Evolutionary conservation across 1,284 basidiomycete species (phyloP).

Genomic region (Porogramme epimiltina): DNA sequence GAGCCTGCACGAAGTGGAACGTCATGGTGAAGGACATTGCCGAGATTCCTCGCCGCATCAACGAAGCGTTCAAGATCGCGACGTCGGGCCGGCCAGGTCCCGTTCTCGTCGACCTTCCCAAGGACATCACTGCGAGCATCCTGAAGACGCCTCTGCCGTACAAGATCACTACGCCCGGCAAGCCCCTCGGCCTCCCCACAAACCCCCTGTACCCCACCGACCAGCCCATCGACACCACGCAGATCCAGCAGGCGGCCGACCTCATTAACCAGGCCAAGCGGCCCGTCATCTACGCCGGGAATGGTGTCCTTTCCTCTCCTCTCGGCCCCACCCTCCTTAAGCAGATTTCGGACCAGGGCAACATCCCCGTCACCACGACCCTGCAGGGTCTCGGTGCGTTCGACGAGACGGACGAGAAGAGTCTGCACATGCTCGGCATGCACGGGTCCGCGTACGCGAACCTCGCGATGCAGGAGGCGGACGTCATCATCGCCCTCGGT

Average conservation of each 20-base stretch:
- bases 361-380: conserved; percentile 97
- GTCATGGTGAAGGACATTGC: conserved; percentile 99
- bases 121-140: conserved; percentile 95
- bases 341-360: conserved; percentile 81
- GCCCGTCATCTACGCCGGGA: conserved; percentile 94
- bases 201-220: conserved; percentile 67
- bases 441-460: conserved; percentile 98
- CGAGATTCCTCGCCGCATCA: conserved; percentile 94
- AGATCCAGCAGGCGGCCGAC: conserved; percentile 83
- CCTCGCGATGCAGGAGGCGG: conserved; percentile 95
- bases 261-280: conserved; percentile 92
- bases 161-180: conserved; percentile 87
- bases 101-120: conserved; percentile 96
- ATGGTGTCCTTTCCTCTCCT: conserved; percentile 85
- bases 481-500: conserved; percentile 96
- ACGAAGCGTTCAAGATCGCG: conserved; percentile 99
- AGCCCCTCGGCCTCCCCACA: conserved; percentile 74
- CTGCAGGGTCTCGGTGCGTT: conserved; percentile 95
- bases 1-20: conserved; percentile 99
- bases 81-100: conserved; percentile 96
- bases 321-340: conserved; percentile 85
- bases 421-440: conserved; percentile 99
- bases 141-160: conserved; percentile 61
- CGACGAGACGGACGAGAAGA: conserved; percentile 87
- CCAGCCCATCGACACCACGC: conserved; percentile 58